Evolutionary conservation across 2,329 filamentous ascomycete genomes (phyloP), one percentile per base, ranked within the genome.

Genomic region (Fusarium citri): DNA sequence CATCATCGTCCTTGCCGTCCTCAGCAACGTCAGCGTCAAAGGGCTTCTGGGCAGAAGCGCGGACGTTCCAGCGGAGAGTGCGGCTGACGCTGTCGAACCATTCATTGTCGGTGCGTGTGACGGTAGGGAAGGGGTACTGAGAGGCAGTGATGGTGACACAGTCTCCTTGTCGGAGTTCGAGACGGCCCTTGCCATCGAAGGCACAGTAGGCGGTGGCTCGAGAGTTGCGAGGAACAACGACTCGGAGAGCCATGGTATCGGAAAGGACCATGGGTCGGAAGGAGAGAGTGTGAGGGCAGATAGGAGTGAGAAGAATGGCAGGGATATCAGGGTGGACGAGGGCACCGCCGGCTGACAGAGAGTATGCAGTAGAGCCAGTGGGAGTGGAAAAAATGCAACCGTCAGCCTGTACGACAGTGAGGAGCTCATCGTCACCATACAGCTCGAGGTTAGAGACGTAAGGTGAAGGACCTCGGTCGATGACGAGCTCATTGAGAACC

Each of bases 261-360:
- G 94, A 97, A 50, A 99, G 89, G 10, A 99, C 92, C 96, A 99
- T 98, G 34, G 96, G 96, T 12, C 96, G 90, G 88, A 99, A 99
- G 16, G 94, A 97, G 18, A 99, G 86, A 0, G 95, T 98, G 78
- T 99, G 96, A 11, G 96, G 96, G 81, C 96, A 99, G 80, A 99
- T 98, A 22, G 96, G 96, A 0, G 96, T 99, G 57, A 99, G 88
- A 43, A 98, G 90, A 74, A 99, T 98, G 73, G 94, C 96, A 16
- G 96, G 96, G 65, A 99, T 97, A 77, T 97, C 95, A 0, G 96
- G 96, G 78, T 98, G 95, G 61, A 98, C 95, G 47, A 99, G 90
- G 23, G 94, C 97, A 74, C 96, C 96, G 65, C 96, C 96, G 18
- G 96, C 96, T 14, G 94, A 98, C 30, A 99, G 89, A 3, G 94